Evolutionary conservation across 1,284 basidiomycete genomes (phyloP).

Genomic region (Sporisorium exsertum): DNA sequence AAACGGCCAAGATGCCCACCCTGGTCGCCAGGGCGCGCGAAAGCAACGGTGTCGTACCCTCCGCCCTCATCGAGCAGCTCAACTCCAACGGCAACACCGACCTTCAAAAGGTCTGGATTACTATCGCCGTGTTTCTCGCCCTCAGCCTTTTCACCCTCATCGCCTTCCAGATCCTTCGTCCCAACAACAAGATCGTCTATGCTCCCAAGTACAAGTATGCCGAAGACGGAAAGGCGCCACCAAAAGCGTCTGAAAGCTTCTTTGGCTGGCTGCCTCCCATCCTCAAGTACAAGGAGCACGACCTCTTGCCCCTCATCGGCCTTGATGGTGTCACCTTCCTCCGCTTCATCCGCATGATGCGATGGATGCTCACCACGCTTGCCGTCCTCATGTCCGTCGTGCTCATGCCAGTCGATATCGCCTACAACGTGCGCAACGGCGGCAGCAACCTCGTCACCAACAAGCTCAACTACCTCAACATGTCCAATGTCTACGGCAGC

Average conservation of each 20-base stretch:
- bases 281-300: constrained; percentile 83
- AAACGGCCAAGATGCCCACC: background rate
- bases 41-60: constrained; percentile 26
- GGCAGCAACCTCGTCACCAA: constrained; percentile 33
- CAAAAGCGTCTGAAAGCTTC: constrained; percentile 76
- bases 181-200: constrained; percentile 78
- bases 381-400: constrained; percentile 76
- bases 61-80: constrained; percentile 42
- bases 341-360: constrained; percentile 87
- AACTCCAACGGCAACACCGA: constrained; percentile 45
- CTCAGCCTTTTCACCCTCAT: constrained; percentile 56
- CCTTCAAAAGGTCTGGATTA: constrained; percentile 46
- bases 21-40: constrained; percentile 19
- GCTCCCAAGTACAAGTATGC: constrained; percentile 87
- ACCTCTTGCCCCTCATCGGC: constrained; percentile 87
- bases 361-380: constrained; percentile 69
- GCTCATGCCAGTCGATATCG: constrained; percentile 81
- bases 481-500: constrained; percentile 59
- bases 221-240: constrained; percentile 81
- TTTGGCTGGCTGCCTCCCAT: constrained; percentile 82
- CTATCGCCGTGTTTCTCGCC: constrained; percentile 50
- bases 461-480: constrained; percentile 58
- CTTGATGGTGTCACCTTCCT: constrained; percentile 92
- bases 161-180: constrained; percentile 60
- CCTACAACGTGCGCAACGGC: constrained; percentile 53